phyloP scores from a whole-genome alignment of 2,329 filamentous ascomycete genomes.

The Tolypocladium ovalisporum region DNA sequence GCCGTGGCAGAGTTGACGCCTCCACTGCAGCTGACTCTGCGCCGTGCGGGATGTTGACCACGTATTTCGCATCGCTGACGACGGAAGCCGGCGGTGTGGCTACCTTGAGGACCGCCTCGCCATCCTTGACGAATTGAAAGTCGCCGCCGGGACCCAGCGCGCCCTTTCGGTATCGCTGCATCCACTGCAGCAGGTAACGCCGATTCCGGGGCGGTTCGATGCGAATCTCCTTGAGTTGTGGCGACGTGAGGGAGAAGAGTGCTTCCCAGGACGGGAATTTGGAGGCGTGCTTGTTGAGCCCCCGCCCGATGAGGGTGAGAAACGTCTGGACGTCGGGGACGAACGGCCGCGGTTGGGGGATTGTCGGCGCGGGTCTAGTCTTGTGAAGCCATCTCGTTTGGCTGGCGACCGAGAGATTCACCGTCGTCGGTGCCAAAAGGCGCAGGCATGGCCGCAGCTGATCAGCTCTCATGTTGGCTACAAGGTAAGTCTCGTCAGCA shows the following conservation, averaged over 20 bases:
- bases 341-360: conserved; percentile 69
- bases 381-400: conserved; percentile 34
- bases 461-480: background rate
- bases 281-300: conserved; percentile 66
- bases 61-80: conserved; percentile 35
- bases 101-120: conserved; percentile 40
- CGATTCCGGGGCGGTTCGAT: conserved; percentile 76
- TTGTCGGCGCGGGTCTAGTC: conserved; percentile 23
- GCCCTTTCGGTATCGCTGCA: conserved; percentile 71
- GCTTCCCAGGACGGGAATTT: conserved; percentile 89
- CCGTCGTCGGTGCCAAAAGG: conserved; percentile 18
- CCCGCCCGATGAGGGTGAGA: conserved; percentile 81
- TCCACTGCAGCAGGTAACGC: conserved; percentile 78
- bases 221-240: conserved; percentile 71
- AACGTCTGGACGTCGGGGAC: conserved; percentile 80
- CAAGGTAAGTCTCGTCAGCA: background rate
- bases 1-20: conserved; percentile 14
- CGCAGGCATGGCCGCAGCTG: conserved; percentile 20
- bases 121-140: conserved; percentile 55
- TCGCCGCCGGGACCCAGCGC: conserved; percentile 76
- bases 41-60: conserved; percentile 43
- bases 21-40: conserved; percentile 20
- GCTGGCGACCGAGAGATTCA: conserved; percentile 18
- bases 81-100: conserved; percentile 26
- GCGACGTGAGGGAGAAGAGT: conserved; percentile 70